These are phyloP conservation scores for Cryptococcus depauperatus DNA, from an alignment of 1,284 basidiomycete genomes.

Conservation along the genomic window DNA sequence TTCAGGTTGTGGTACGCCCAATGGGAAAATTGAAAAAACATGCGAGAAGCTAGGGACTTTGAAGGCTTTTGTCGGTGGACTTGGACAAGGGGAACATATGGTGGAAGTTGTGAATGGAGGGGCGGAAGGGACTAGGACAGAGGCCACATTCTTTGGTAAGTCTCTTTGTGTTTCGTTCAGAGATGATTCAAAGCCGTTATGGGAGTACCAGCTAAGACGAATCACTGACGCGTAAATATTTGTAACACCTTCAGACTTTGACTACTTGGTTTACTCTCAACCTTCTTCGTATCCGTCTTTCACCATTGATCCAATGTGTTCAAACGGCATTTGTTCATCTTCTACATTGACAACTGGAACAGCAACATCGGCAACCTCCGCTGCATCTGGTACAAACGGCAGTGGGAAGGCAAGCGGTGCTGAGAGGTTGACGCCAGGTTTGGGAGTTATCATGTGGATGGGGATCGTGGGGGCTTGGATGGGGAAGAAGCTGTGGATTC, in stretches of 20 bases:
- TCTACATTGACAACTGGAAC: not conserved
- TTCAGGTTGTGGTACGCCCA: constrained; percentile 36
- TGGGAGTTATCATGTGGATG: not conserved
- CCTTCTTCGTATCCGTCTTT: constrained; percentile 24
- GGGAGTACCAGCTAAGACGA: not conserved
- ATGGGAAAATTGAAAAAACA: constrained; percentile 23
- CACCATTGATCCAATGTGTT: constrained; percentile 15
- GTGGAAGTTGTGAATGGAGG: constrained; percentile 37
- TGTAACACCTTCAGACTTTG: constrained; percentile 40
- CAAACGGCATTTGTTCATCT: constrained; percentile 14
- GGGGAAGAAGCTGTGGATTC: too few relatives aligned
- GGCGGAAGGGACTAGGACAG: too few relatives aligned
- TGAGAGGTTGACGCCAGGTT: not conserved
- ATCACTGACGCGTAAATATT: not conserved
- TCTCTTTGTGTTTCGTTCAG: not conserved
- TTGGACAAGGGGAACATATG: constrained; percentile 33
- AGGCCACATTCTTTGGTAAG: constrained; percentile 45
- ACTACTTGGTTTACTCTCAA: constrained; percentile 39
- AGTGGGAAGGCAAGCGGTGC: not conserved
- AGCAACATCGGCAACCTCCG: not conserved
- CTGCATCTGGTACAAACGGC: not conserved
- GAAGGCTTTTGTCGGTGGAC: constrained; percentile 28
- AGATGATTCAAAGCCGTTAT: not conserved
- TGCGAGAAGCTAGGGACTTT: constrained; percentile 46
- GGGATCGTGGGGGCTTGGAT: not conserved